phyloP scores from a whole-genome alignment of 1,284 basidiomycete genomes.

The Cutaneotrichosporon mucoides region DNA sequence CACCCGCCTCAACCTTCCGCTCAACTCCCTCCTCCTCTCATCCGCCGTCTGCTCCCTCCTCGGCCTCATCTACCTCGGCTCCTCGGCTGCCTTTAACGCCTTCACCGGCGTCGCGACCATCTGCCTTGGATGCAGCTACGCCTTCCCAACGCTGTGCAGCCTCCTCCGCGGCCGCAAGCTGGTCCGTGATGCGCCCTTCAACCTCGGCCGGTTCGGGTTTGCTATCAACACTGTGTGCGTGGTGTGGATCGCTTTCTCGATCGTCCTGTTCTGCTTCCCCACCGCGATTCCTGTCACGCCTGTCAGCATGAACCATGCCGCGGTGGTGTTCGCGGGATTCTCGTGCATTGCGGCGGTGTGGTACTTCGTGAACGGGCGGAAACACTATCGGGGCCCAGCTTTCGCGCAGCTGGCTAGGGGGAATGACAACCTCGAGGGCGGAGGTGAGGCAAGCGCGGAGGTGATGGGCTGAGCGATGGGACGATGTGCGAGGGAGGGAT shows the following conservation, averaged over 20 bases:
- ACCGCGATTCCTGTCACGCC: slow-evolving; percentile 31
- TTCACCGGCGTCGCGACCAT: slow-evolving; percentile 43
- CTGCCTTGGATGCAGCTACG: slow-evolving; percentile 42
- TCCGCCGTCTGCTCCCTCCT: slow-evolving; percentile 47
- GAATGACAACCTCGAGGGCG: slow-evolving; percentile 3
- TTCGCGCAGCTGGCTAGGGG: neutral
- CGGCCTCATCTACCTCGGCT: slow-evolving; percentile 46
- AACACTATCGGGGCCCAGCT: slow-evolving; percentile 40
- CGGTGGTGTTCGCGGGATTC: slow-evolving; percentile 61
- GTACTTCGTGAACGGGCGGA: slow-evolving; percentile 53
- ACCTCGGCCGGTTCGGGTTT: slow-evolving; percentile 43
- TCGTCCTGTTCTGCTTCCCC: slow-evolving; percentile 21
- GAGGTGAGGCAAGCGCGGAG: neutral
- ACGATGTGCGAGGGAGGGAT: neutral
- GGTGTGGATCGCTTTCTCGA: slow-evolving; percentile 14
- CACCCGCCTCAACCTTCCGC: slow-evolving; percentile 43
- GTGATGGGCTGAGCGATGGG: neutral
- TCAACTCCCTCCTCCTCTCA: slow-evolving; percentile 47
- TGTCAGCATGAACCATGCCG: slow-evolving; percentile 50
- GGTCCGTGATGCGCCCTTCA: slow-evolving; percentile 36
- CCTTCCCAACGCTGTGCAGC: slow-evolving; percentile 47
- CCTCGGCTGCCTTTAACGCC: slow-evolving; percentile 42
- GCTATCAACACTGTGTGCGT: slow-evolving; percentile 34
- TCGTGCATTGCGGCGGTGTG: slow-evolving; percentile 56
- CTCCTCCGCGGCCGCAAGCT: slow-evolving; percentile 41